Base-by-base conservation (phyloP, 2,329 filamentous ascomycete species). In the Rugonectria rugulosa region DNA sequence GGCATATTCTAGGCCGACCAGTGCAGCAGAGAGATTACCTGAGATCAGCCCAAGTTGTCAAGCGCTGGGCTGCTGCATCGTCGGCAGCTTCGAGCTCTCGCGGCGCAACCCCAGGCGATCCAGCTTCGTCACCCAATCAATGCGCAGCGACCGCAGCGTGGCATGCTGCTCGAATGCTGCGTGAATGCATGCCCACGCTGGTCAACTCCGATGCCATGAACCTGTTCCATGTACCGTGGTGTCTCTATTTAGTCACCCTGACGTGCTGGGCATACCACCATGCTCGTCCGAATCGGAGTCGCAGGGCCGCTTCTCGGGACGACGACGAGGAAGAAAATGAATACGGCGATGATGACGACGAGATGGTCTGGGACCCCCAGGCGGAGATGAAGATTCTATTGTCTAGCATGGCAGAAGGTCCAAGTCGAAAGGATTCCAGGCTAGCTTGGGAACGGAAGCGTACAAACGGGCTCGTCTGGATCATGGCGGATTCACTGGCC, bases 151-250 rank as follows among this genome's bases (percentile, higher is more conserved):
- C 74, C 50, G 78, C 82, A 1, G 75, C 79, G 0, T 82, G 79
- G 69, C 84, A 87, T 60, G 82, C 84, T 0, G 81, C 84, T 0
- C 71, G 70, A 2, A 71, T 87, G 11, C 68, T 87, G 1, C 74
- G 76, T 11, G 79, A 82, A 21, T 79, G 80, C 0, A 75, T 81
- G 8, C 70, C 76, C 27, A 76, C 77, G 21, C 70, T 85, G 2
- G 74, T 80, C 11, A 77, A 82, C 29, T 80, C 78, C 53, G 80
- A 83, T 17, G 76, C 79, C 2, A 79, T 78, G 36, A 79, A 82
- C 37, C 71, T 82, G 0, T 87, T 87, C 64, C 84, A 87, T 62
- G 83, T 86, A 15, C 82, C 84, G 0, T 88, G 85, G 85, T 84
- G 81, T 57, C 65, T 87, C 11, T 87, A 87, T 61, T 72, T 88